Conservation (phyloP, 2,329 filamentous ascomycete species). For the Exophiala oligosperma region DNA sequence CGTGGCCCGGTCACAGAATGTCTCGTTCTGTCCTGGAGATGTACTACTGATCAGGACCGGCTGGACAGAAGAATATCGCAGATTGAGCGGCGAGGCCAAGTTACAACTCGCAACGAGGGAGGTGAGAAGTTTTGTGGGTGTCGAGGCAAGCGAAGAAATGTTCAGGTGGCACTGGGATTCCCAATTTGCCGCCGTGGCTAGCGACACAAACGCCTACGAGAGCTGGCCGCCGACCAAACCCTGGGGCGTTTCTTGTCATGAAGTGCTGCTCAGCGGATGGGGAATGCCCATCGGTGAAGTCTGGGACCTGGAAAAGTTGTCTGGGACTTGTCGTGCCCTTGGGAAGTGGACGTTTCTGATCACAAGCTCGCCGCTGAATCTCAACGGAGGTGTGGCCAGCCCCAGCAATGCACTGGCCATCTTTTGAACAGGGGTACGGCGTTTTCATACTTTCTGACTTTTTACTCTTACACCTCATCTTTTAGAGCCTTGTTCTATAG, state of each 20-base stretch:
- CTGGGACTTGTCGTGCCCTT: constrained; percentile 34
- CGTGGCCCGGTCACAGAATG: not conserved
- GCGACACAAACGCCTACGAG: not conserved
- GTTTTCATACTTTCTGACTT: too few relatives aligned
- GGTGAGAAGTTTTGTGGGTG: not conserved
- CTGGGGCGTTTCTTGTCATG: not conserved
- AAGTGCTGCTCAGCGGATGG: constrained; percentile 19
- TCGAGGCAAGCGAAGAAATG: constrained; percentile 1
- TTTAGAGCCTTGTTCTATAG: too few relatives aligned
- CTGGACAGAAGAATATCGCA: not conserved
- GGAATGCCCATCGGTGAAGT: constrained; percentile 29
- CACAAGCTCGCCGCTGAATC: constrained; percentile 34
- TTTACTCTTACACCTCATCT: too few relatives aligned
- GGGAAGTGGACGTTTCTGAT: constrained; percentile 48
- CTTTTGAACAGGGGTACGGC: constrained; percentile 6
- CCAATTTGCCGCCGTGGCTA: not conserved
- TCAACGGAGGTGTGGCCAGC: constrained; percentile 24
- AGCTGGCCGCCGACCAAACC: not conserved
- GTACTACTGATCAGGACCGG: not conserved
- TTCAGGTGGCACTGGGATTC: not conserved
- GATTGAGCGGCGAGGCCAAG: not conserved
- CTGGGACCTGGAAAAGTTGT: constrained; percentile 40
- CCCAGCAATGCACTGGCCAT: constrained; percentile 24
- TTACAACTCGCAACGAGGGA: not conserved
- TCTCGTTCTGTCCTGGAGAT: not conserved